Base-by-base conservation (phyloP, 2,329 filamentous ascomycete genomes). In the Basipetospora chlamydospora region DNA sequence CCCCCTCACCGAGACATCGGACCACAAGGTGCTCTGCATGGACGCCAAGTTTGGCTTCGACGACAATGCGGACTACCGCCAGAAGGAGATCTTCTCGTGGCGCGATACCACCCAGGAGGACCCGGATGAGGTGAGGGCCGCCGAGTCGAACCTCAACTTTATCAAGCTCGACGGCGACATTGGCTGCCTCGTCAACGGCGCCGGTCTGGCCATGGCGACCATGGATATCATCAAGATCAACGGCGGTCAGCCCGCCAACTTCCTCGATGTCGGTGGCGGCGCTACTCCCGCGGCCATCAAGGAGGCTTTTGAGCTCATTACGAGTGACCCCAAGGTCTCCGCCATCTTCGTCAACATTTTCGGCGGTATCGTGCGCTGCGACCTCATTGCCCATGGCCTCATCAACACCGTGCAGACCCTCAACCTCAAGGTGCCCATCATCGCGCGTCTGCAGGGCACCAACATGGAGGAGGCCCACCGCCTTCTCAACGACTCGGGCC, bases 151-250 rank as follows among this genome's bases (percentile, higher is more conserved):
- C 53, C 77, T 98, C 49, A 98, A 98, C 77, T 98, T 98, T 70
- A 98, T 98, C 74, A 98, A 98, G 77, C 80, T 98, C 43, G 90
- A 96, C 57, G 90, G 90, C 58, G 90, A 98, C 59, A 98, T 98
- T 58, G 90, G 90, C 63, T 98, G 90, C 70, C 73, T 96, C 50
- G 90, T 98, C 68, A 98, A 98, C 68, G 90, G 90, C 59, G 90
- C 90, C 53, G 90, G 90, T 67, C 81, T 98, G 48, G 90, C 90
- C 64, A 98, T 98, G 90, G 90, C 90, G 45, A 98, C 90, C 59
- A 98, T 98, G 90, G 90, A 98, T 63, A 96, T 98, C 62, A 98
- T 98, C 75, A 96, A 98, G 77, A 76, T 98, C 45, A 98, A 96
- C 66, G 90, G 90, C 50, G 90, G 90, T 45, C 70, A 76, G 55